Evolutionary conservation across 805 yeast genomes (phyloP).

Genomic region (Lachancea cidri): DNA sequence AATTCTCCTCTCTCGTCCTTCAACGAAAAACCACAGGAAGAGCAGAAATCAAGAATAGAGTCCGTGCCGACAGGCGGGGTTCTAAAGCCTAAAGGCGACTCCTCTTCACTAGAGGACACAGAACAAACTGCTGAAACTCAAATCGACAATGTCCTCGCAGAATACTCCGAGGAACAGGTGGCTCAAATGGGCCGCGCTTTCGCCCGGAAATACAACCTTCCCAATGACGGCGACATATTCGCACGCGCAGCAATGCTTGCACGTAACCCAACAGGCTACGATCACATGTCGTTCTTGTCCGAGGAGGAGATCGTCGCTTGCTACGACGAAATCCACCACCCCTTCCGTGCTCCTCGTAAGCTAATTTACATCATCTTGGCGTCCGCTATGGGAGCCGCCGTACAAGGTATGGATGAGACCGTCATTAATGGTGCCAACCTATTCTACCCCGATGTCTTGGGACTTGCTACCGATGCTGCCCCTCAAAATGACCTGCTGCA

Average conservation of each 20-base stretch:
- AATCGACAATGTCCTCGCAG: constrained; percentile 45
- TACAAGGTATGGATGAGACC: constrained; percentile 77
- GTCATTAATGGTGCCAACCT: constrained; percentile 70
- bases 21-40: neutral
- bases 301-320: constrained; percentile 53
- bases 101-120: constrained; percentile 7
- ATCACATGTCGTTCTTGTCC: constrained; percentile 49
- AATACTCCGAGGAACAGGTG: constrained; percentile 57
- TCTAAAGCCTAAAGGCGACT: constrained; percentile 3
- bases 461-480: constrained; percentile 40
- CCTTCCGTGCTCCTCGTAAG: constrained; percentile 41
- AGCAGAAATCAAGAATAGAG: neutral
- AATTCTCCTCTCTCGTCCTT: neutral
- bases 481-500: constrained; percentile 45
- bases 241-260: constrained; percentile 66
- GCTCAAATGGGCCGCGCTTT: constrained; percentile 66
- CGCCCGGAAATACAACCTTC: constrained; percentile 48
- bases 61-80: constrained; percentile 4
- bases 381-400: constrained; percentile 74
- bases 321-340: constrained; percentile 41
- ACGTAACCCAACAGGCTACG: constrained; percentile 51
- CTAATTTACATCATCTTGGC: constrained; percentile 53
- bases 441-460: constrained; percentile 53
- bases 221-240: constrained; percentile 49
- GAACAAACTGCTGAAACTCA: constrained; percentile 8